A percentile compares a stretch with the other conserved stretches of the same genome.
These are phyloP conservation scores for Penicillium argentinense DNA, from an alignment of 495 filamentous ascomycete genomes.

Conservation along the genomic window DNA sequence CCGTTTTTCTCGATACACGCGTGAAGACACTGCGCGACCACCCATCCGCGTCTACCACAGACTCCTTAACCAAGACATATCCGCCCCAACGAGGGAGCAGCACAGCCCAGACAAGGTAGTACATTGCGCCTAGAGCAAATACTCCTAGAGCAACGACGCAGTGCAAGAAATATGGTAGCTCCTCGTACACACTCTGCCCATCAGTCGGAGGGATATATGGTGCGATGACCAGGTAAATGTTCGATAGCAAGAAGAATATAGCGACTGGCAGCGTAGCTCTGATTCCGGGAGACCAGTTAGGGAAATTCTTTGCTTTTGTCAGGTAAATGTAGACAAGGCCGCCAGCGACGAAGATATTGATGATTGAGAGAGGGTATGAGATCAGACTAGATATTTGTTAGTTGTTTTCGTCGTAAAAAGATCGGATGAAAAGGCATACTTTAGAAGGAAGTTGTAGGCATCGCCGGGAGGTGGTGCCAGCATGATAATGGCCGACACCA, in stretches of 20 bases:
- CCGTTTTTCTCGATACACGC: constrained; percentile 19
- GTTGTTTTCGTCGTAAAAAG: neutral
- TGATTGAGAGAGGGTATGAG: constrained; percentile 59
- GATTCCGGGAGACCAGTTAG: constrained; percentile 36
- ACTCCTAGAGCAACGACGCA: constrained; percentile 56
- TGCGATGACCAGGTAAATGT: constrained; percentile 59
- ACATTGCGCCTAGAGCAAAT: constrained; percentile 54
- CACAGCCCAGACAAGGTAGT: constrained; percentile 59
- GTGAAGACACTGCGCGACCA: constrained; percentile 44
- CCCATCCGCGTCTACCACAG: constrained; percentile 58
- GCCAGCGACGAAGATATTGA: constrained; percentile 59
- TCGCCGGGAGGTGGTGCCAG: constrained; percentile 63
- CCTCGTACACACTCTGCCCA: constrained; percentile 58
- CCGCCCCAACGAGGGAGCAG: constrained; percentile 49
- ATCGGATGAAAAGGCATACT: constrained; percentile 39
- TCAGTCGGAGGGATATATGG: constrained; percentile 64
- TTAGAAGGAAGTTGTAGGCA: constrained; percentile 63
- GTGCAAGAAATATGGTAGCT: constrained; percentile 66
- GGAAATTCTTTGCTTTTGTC: constrained; percentile 40
- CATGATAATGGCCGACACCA: constrained; percentile 60
- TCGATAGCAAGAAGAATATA: constrained; percentile 55
- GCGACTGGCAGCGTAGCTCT: constrained; percentile 44
- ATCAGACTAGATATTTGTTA: constrained; percentile 48
- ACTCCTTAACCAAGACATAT: constrained; percentile 61
- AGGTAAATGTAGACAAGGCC: constrained; percentile 59